These are phyloP conservation scores for Juglanconis oblonga DNA, from an alignment of 2,329 filamentous ascomycete species.

Conservation along the genomic window DNA sequence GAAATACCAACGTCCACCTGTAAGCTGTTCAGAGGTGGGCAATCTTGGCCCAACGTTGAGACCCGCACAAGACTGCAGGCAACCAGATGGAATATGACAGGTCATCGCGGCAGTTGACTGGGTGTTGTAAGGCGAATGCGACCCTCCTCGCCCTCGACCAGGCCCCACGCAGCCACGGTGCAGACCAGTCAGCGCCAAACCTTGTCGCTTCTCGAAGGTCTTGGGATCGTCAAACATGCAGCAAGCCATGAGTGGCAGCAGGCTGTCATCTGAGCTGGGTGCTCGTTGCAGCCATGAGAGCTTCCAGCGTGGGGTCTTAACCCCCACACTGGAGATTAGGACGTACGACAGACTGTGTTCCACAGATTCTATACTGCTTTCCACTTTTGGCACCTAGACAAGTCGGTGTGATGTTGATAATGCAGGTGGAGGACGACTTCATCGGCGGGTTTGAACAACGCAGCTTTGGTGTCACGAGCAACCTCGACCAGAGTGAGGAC, in stretches of 20 bases:
- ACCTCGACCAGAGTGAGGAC: neutral
- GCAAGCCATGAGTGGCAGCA: conserved; percentile 5
- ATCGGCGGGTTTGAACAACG: conserved; percentile 3
- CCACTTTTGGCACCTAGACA: neutral
- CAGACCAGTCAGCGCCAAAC: conserved; percentile 3
- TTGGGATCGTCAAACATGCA: conserved; percentile 9
- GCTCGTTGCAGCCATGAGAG: neutral
- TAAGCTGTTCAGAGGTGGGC: neutral
- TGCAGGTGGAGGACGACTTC: conserved; percentile 8
- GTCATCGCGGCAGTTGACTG: conserved; percentile 19
- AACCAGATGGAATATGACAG: conserved; percentile 14
- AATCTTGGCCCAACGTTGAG: neutral
- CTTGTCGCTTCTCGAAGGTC: conserved; percentile 15
- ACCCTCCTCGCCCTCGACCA: conserved; percentile 1
- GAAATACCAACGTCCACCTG: neutral
- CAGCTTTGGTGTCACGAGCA: neutral
- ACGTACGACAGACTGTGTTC: neutral
- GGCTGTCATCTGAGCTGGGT: conserved; percentile 8
- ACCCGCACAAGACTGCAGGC: conserved; percentile 14
- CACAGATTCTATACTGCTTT: neutral
- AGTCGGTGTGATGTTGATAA: conserved; percentile 6
- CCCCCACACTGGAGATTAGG: conserved; percentile 7
- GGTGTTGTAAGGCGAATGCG: conserved; percentile 13
- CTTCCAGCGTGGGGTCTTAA: neutral
- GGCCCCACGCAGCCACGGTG: neutral